Base-by-base conservation (phyloP, 2,329 filamentous ascomycete species). In the Aureobasidium lini region DNA sequence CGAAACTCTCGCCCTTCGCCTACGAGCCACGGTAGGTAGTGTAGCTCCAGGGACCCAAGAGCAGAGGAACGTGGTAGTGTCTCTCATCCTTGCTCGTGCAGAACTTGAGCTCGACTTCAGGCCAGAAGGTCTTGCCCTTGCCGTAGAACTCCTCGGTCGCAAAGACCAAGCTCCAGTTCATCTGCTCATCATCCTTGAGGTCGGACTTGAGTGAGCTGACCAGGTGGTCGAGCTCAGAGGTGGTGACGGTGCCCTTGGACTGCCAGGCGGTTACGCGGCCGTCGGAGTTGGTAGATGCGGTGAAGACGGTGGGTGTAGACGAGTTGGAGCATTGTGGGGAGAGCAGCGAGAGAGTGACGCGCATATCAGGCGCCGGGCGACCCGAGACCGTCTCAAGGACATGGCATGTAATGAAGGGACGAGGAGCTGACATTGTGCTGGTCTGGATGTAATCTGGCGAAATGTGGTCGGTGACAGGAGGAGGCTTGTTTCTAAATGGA, bases 371-470 rank as follows among this genome's bases (percentile, higher is more conserved):
- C 15, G 84, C 89, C 23, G 89, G 89, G 60, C 80, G 81, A 68
- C 89, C 89, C 62, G 81, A 76, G n/a, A 84, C 82, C 10, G 89
- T 93, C 79, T 94, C 88, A 71, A 94, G 88, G 73, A 92, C 83
- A 78, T 94, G 89, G 78, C 89, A 93, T 72, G 89, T 93, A 69
- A 94, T 93, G 69, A 83, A 84, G 65, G 71, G 78, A 71, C 66
- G 67, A 6, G 46, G 28, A 11, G 52, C 39, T 29, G 63, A 16
- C 63, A 64, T 64, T 43, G 34, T 50, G 39, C 32, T 36, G 32
- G 48, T 31, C 15, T 52, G 3, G 34, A 29, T 28, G 47, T 47
- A 16, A 10, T 40, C 13, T 18, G 18, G 34, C 16, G 34, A 9
- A 10, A 3, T n/a, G 32, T 39, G 32, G 23, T 34, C 5, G 6